Evolutionary conservation across 148 eudicot genomes (phyloP), one percentile per base, ranked within the genome.

Genomic region (Mesembryanthemum crystallinum): DNA sequence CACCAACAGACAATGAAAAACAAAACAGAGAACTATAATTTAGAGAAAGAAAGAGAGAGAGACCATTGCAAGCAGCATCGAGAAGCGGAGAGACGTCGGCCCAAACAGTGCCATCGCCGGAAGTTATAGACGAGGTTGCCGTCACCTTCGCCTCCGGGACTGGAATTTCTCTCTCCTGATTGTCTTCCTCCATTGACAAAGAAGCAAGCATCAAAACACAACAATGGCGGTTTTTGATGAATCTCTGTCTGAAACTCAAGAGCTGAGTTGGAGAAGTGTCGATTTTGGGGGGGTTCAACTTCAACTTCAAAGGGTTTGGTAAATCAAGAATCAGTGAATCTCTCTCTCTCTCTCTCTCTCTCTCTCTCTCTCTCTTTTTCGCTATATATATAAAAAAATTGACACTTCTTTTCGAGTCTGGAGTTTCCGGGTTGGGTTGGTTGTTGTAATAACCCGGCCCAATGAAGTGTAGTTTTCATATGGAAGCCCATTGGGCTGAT

Each of bases 61-160:
- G 59, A 93, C 98, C 98, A 75, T 78, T 42, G 81, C 91, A 90
- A 58, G 98, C 92, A 64, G 87, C 54, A 28, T 59, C 45, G 12
- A 94, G 88, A 14, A 94, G 88, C 60, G 85, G 73, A 51, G 98
- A 88, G 62, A 87, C 84, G 57, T 94, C 93, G 10, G 94, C 78
- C 98, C 98, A 94, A 74, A 86, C 91, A 55, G 90, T 83, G 70
- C 88, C 88, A 32, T 85, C 91, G 29, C 90, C 92, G 35, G 92
- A 83, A 71, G 92, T 83, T 35, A 89, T 84, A 17, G 87, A 63
- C 68, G 88, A 2, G 13, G 49, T 8, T 11, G 7, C 27, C 67
- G 81, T 43, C 8, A 77, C 20, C 33, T n/a, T 29, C 73, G 66
- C 47, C 72, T 78, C 64, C 60, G 71, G 61, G 47, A 61, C 15